Percentiles rank a stretch among this genome's conserved stretches.
Conservation (phyloP, 768 basidiomycete genomes). For the Auricularia sp. region DNA sequence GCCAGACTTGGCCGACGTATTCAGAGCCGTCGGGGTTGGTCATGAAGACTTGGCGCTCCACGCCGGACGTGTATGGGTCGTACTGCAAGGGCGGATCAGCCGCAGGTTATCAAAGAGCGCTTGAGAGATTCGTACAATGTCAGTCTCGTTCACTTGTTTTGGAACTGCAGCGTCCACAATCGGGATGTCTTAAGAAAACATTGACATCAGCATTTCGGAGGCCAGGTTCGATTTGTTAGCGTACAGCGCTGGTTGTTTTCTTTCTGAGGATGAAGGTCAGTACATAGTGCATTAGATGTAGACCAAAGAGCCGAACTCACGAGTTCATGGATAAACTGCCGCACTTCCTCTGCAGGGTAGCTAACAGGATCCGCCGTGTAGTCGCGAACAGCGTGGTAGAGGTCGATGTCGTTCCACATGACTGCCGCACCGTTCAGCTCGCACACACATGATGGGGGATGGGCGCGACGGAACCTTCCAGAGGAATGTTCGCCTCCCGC, state of each 20-base stretch:
- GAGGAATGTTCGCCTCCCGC: slow-evolving; percentile 63
- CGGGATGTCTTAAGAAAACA: slow-evolving; percentile 42
- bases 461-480: slow-evolving; percentile 43
- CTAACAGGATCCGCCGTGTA: slow-evolving; percentile 59
- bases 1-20: slow-evolving; percentile 71
- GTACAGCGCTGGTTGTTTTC: slow-evolving; percentile 41
- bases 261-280: slow-evolving; percentile 17
- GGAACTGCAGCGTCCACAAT: slow-evolving; percentile 60
- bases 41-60: slow-evolving; percentile 47
- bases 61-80: slow-evolving; percentile 54
- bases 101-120: background rate
- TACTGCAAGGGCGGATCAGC: slow-evolving; percentile 33
- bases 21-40: slow-evolving; percentile 66
- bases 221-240: slow-evolving; percentile 4
- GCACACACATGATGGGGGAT: too few relatives aligned
- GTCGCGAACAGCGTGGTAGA: slow-evolving; percentile 59
- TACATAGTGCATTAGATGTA: too few relatives aligned
- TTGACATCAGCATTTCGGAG: background rate
- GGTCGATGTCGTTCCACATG: slow-evolving; percentile 74
- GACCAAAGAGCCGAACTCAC: slow-evolving; percentile 25
- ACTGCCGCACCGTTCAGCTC: slow-evolving; percentile 25
- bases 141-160: slow-evolving; percentile 46
- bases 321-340: slow-evolving; percentile 43
- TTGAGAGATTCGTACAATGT: slow-evolving; percentile 37
- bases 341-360: slow-evolving; percentile 47